Evolutionary conservation across 2,329 filamentous ascomycete species (phyloP), one percentile per base, ranked within the genome.

Genomic region (Amesomyces nigricolor): DNA sequence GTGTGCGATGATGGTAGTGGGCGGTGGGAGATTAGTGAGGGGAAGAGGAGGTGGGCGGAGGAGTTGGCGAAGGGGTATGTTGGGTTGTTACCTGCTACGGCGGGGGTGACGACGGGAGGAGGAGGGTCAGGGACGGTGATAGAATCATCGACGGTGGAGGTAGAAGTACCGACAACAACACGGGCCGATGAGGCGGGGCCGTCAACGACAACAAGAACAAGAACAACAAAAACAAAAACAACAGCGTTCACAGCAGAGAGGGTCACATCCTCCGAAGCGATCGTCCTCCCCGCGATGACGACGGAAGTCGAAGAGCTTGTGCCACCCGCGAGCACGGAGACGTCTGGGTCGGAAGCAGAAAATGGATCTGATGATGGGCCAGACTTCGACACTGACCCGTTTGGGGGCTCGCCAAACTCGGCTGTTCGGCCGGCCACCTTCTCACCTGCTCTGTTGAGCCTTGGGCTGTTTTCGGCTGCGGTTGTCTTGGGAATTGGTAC

Each of bases 31-130:
- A 68, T 72, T 26, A 66, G 72, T 19, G 58, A 63, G 29, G 60
- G 64, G 17, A 69, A 69, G 47, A 58, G 75, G 38, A 48, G 62
- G 19, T 64, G 64, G 47, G 71, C 71, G 16, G 64, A 71, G 59
- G 64, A 55, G 38, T 30, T 56, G 19, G 60, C 59, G 3, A 63
- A 43, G 61, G 64, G 56, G 39, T 57, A 60, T 35, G 47, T 61
- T n/a, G 30, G 58, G 11, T 26, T 26, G 22, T 26, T 26, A 16
- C 44, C n/a, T n/a, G n/a, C n/a, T n/a, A n/a, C 38, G n/a, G 30
- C 22, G 39, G 10, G 14, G 5, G 13, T 9, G 51, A 26, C 6
- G 26, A 42, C 22, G 22, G 22, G 22, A 26, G 22, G 22, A 3
- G 22, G 22, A 26, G 22, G 4, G 22, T 3, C 22, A 4, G 6